These are phyloP conservation scores for Withania somnifera DNA, from an alignment of 305 asterid species.

Conservation along the genomic window DNA sequence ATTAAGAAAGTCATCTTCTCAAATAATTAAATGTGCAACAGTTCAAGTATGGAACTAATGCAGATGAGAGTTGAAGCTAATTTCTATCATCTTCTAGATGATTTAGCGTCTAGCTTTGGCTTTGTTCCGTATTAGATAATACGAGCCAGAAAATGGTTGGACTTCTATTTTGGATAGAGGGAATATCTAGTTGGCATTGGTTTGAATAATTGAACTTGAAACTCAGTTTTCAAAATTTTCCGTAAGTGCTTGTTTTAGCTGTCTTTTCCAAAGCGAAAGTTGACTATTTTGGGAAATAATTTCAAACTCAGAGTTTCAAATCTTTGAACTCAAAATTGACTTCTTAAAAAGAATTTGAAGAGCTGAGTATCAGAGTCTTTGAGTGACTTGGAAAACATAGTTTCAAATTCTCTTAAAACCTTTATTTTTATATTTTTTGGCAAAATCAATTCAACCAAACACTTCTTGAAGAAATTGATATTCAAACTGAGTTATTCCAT, in stretches of 20 bases:
- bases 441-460: background rate
- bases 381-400: background rate
- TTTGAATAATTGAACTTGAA: background rate
- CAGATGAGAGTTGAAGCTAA: background rate
- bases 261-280: background rate
- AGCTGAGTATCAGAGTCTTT: background rate
- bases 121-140: background rate
- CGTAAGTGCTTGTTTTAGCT: background rate
- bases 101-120: background rate
- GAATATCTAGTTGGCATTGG: background rate
- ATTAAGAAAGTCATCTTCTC: background rate
- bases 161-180: background rate
- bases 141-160: background rate
- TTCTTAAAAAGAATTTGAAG: background rate
- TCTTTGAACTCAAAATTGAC: background rate
- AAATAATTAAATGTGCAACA: background rate
- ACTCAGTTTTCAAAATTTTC: background rate
- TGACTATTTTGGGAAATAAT: background rate
- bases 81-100: background rate
- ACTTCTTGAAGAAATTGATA: background rate
- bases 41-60: background rate
- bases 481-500: background rate
- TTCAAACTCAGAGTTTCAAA: background rate
- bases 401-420: background rate
- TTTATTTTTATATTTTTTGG: background rate